Evolutionary conservation across 768 basidiomycete species (phyloP).

Genomic region (Baorangia bicolor): DNA sequence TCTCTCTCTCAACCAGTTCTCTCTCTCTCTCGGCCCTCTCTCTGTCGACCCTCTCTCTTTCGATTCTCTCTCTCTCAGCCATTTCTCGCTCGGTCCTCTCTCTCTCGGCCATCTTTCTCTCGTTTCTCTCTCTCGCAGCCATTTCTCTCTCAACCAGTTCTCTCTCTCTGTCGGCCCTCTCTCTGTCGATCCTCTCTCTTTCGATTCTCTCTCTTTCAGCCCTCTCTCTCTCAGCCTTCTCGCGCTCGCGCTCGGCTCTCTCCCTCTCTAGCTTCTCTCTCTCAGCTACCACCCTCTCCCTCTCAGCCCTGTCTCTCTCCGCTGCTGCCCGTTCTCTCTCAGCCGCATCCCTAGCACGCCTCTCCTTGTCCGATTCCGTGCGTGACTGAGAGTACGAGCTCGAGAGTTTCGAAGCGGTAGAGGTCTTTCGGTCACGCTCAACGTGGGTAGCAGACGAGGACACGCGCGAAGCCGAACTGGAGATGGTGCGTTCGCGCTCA

Average conservation of each 20-base stretch:
- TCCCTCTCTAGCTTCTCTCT: conserved; percentile 12
- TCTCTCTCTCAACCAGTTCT: background rate
- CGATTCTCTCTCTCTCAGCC: conserved; percentile 2
- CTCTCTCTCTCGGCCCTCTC: background rate
- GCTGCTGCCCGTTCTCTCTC: conserved; percentile 16
- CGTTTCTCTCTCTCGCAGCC: conserved; percentile 13
- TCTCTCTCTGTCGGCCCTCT: conserved; percentile 13
- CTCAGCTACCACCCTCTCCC: conserved; percentile 14
- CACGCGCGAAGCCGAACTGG: conserved; percentile 26
- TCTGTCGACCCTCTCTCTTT: background rate
- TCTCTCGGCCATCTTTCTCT: conserved; percentile 6
- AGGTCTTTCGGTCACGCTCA: conserved; percentile 28
- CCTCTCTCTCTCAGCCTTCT: conserved; percentile 2
- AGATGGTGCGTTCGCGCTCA: conserved; percentile 24
- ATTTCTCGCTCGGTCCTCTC: conserved; percentile 3
- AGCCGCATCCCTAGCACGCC: conserved; percentile 19
- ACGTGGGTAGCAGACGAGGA: conserved; percentile 20
- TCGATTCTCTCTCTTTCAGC: conserved; percentile 3
- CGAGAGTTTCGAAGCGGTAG: conserved; percentile 33
- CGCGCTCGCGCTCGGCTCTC: conserved; percentile 5
- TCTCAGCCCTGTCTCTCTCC: conserved; percentile 17
- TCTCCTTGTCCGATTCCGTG: conserved; percentile 25
- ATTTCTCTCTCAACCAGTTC: conserved; percentile 19
- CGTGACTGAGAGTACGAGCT: conserved; percentile 31
- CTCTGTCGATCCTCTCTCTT: background rate